Base-by-base conservation (phyloP, 129 eudicot species). In the Arctium minus region DNA sequence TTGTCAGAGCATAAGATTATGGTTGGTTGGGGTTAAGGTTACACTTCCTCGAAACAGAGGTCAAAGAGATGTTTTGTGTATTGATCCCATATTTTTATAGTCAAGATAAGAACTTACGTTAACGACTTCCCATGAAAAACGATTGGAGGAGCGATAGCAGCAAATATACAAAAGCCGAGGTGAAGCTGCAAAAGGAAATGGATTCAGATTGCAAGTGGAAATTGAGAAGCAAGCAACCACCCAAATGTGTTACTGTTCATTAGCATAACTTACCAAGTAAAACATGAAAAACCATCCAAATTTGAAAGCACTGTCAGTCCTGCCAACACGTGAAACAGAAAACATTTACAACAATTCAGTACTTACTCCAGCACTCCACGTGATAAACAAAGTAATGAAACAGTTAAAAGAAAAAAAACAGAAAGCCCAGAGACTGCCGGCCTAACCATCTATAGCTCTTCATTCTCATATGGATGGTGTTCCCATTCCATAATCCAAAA, bases 131-230 rank as follows among this genome's bases (percentile, higher is more conserved):
- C 97, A 60, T 90, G 97, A 78, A 92, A 90, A 50, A 92, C 90
- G 40, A 92, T 80, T 72, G 97, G 97, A 79, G 97, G 97, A 70
- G 97, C 97, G 73, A 92, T 87, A 76, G 97, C 91, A 81, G 97
- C 94, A 87, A 92, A 76, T 78, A 92, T 84, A 80, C 94, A 92
- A 82, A 92, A 92, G 15, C 80, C 92, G 50, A 92, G 86, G 67
- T 92, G 97, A 71, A 92, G 85, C 97, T 92, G 89, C 87, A 85
- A 39, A 76, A 76, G 73, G 73, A 9, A 87, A 69, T 68, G 48
- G 38, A 37, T 31, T 78, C 82, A 17, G 39, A 18, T 30, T 17
- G n/a, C 18, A 22, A 50, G 5, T 2, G n/a, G 62, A 70, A 56
- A 60, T 17, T 17, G 42, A 36, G 8, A 81, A 73, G 12, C 18